Percentiles rank a stretch among this genome's conserved stretches.
phyloP scores from a whole-genome alignment of 371 early-diverging fungal species.

The Aphelidium insulamus region DNA sequence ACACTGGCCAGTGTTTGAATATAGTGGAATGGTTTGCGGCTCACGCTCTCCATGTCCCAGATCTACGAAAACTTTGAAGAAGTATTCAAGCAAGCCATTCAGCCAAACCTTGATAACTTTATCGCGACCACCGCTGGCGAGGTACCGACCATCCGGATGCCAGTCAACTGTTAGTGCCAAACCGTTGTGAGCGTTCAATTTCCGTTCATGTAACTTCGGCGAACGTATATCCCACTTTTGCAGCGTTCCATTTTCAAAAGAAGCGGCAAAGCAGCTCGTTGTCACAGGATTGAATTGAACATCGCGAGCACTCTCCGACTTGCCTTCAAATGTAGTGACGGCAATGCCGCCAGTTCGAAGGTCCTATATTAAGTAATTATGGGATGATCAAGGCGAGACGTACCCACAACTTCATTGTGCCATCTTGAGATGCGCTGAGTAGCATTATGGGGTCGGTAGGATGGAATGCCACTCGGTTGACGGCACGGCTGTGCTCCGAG shows the following conservation, averaged over 20 bases:
- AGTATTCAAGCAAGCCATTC: background rate
- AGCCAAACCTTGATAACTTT: constrained; percentile 42
- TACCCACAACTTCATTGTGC: constrained; percentile 58
- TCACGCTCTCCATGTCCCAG: constrained; percentile 57
- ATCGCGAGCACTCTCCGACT: constrained; percentile 61
- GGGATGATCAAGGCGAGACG: background rate
- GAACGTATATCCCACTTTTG: constrained; percentile 68
- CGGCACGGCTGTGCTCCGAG: constrained; percentile 50
- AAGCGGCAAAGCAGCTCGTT: constrained; percentile 47
- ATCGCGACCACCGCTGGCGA: constrained; percentile 68
- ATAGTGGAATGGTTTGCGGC: constrained; percentile 25
- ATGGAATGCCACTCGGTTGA: constrained; percentile 55
- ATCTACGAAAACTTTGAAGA: constrained; percentile 14
- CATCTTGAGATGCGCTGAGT: constrained; percentile 61
- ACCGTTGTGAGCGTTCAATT: constrained; percentile 53
- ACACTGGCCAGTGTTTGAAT: constrained; percentile 53
- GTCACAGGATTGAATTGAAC: constrained; percentile 49
- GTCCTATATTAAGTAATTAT: constrained; percentile 22
- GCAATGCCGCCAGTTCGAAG: constrained; percentile 30
- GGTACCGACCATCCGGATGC: constrained; percentile 42
- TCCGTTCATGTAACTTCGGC: constrained; percentile 31
- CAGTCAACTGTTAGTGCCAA: constrained; percentile 59
- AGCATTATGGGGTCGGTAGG: constrained; percentile 37
- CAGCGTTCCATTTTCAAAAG: constrained; percentile 66
- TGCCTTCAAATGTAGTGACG: constrained; percentile 38